Evolutionary conservation across 129 eudicot species (phyloP).

Genomic region (Artemisia argyi): DNA sequence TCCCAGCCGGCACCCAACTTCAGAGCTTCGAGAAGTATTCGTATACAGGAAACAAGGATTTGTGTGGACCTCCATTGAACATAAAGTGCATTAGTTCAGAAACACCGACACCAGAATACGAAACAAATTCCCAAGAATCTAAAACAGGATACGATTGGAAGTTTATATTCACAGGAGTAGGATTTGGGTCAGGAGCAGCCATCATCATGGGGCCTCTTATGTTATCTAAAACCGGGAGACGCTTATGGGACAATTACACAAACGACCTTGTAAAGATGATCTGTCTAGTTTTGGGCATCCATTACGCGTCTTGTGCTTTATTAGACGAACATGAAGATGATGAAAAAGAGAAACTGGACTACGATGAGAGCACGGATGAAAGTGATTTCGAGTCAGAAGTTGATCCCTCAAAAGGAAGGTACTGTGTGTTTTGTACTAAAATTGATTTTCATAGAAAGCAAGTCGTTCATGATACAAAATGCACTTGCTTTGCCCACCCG

Average conservation of each 20-base stretch:
- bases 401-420: slow-evolving; percentile 44
- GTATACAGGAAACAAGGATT: slow-evolving; percentile 47
- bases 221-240: slow-evolving; percentile 43
- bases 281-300: slow-evolving; percentile 28
- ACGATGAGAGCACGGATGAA: slow-evolving; percentile 41
- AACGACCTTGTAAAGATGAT: slow-evolving; percentile 41
- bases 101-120: slow-evolving; percentile 14
- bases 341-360: slow-evolving; percentile 37
- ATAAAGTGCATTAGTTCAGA: slow-evolving; percentile 2
- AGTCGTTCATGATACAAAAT: slow-evolving; percentile 54
- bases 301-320: slow-evolving; percentile 37
- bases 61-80: slow-evolving; percentile 55
- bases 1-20: no score
- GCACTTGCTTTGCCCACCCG: slow-evolving; percentile 57
- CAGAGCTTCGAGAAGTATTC: no score
- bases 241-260: slow-evolving; percentile 37
- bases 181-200: slow-evolving; percentile 72
- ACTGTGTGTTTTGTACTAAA: slow-evolving; percentile 76
- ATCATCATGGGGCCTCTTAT: slow-evolving; percentile 47
- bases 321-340: slow-evolving; percentile 35
- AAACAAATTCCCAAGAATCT: background rate
- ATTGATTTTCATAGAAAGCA: slow-evolving; percentile 49
- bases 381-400: slow-evolving; percentile 38
- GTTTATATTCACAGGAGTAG: slow-evolving; percentile 63
- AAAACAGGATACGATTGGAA: slow-evolving; percentile 43